These are phyloP conservation scores for Kodamaea restingae DNA, from an alignment of 805 yeast genomes.

Conservation along the genomic window DNA sequence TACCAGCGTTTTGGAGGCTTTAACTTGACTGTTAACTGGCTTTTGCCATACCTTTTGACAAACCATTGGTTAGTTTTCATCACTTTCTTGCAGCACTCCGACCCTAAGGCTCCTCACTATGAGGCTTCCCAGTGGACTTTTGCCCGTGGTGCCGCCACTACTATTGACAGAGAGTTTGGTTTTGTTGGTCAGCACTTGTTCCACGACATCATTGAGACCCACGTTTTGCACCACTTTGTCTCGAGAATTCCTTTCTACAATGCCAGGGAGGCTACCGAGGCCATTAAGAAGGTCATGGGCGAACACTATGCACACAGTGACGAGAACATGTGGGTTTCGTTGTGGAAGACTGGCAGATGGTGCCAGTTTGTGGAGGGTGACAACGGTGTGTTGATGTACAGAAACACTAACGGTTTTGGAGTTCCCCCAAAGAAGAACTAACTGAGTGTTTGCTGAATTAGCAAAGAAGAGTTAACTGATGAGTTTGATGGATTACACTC, in stretches of 20 bases:
- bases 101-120: constrained; percentile 76
- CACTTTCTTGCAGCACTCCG: constrained; percentile 82
- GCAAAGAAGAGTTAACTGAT: background rate
- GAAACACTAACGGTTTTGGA: constrained; percentile 49
- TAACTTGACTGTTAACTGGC: constrained; percentile 63
- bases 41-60: constrained; percentile 71
- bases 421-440: constrained; percentile 12
- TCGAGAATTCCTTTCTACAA: constrained; percentile 86
- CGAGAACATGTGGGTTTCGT: constrained; percentile 69
- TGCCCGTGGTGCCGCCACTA: constrained; percentile 88
- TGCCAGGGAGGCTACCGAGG: constrained; percentile 75
- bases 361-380: constrained; percentile 72
- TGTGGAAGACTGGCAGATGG: constrained; percentile 59
- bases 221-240: constrained; percentile 80
- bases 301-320: constrained; percentile 62
- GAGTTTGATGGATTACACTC: too few relatives aligned
- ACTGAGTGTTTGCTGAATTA: too few relatives aligned
- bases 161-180: constrained; percentile 81
- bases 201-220: constrained; percentile 90
- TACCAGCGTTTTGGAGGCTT: constrained; percentile 58
- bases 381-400: constrained; percentile 63
- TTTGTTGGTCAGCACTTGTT: constrained; percentile 72
- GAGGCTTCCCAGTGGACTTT: constrained; percentile 73
- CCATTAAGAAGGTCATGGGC: constrained; percentile 82
- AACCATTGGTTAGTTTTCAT: constrained; percentile 90